Percentiles rank a stretch among this genome's conserved stretches.
Conservation (phyloP, 139 green algal genomes). For the Tetradesmus obliquus region DNA sequence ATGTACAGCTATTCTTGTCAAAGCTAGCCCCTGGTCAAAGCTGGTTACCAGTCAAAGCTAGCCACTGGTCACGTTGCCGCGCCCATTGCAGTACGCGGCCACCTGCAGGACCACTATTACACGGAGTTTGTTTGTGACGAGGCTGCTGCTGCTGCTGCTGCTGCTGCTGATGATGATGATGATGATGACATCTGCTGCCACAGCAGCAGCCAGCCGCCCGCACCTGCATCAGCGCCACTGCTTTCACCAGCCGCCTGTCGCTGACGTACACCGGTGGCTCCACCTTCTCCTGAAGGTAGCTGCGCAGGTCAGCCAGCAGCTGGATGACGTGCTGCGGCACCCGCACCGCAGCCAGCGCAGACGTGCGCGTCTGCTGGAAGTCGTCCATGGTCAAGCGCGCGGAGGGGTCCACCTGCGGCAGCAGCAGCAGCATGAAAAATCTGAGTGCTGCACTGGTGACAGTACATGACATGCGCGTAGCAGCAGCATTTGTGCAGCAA, state of each 20-base stretch:
- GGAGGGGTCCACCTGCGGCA: slow-evolving; percentile 34
- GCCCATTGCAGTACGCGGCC: slow-evolving; percentile 85
- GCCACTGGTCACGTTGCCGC: slow-evolving; percentile 59
- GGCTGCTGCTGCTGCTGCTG: background rate
- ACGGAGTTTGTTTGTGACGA: background rate
- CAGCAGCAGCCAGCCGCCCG: background rate
- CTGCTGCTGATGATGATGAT: background rate
- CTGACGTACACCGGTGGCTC: slow-evolving; percentile 94
- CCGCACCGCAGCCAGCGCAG: slow-evolving; percentile 66
- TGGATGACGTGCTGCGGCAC: slow-evolving; percentile 82
- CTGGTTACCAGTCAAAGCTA: too few species aligned
- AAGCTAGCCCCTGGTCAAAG: too few species aligned
- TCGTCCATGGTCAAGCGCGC: slow-evolving; percentile 65
- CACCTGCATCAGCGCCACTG: slow-evolving; percentile 87
- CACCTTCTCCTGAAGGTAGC: slow-evolving; percentile 84
- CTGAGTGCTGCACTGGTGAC: background rate
- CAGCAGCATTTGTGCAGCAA: background rate
- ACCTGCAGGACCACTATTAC: slow-evolving; percentile 49
- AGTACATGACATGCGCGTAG: background rate
- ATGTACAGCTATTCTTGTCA: too few species aligned
- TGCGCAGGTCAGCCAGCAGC: slow-evolving; percentile 83
- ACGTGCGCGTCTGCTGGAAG: slow-evolving; percentile 60
- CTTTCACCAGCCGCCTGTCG: slow-evolving; percentile 93
- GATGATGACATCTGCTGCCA: background rate
- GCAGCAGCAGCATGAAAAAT: slow-evolving; percentile 1